phyloP scores from a whole-genome alignment of 2,329 filamentous ascomycete species.

The Alternaria infectoria region DNA sequence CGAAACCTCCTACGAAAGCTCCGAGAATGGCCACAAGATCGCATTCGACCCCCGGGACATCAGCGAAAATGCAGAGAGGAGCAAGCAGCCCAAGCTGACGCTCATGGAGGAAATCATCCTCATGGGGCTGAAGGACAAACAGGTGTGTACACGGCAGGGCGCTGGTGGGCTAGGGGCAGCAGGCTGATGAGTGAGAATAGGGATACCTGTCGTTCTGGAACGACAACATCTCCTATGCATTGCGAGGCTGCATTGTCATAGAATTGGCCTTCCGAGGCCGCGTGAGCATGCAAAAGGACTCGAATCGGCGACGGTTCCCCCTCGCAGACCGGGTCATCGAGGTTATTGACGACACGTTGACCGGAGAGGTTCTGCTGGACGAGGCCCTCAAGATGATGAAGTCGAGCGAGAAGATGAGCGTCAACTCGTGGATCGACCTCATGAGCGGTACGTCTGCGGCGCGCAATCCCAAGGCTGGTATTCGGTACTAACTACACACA shows the following conservation, averaged over 20 bases:
- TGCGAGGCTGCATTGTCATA: constrained; percentile 97
- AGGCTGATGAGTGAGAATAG: constrained; percentile 55
- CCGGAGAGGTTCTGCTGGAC: constrained; percentile 94
- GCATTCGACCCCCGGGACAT: constrained; percentile 97
- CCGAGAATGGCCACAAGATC: constrained; percentile 98
- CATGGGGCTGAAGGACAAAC: constrained; percentile 96
- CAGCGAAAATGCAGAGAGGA: constrained; percentile 92
- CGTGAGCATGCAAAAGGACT: constrained; percentile 98
- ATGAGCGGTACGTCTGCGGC: constrained; percentile 78
- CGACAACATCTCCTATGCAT: constrained; percentile 98
- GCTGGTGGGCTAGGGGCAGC: constrained; percentile 9
- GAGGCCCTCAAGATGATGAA: constrained; percentile 99
- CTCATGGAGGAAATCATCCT: constrained; percentile 98
- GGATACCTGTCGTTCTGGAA: constrained; percentile 99
- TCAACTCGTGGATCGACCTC: constrained; percentile 97
- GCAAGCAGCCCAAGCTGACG: constrained; percentile 97
- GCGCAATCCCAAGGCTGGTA: background rate
- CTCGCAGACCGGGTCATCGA: constrained; percentile 93
- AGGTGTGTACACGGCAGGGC: constrained; percentile 65
- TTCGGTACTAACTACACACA: constrained; percentile 25
- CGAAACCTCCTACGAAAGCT: constrained; percentile 84
- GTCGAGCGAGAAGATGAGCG: constrained; percentile 99
- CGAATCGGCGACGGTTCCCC: constrained; percentile 87
- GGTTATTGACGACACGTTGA: constrained; percentile 94
- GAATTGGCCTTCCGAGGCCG: constrained; percentile 95